These are phyloP conservation scores for Cocos nucifera DNA, from an alignment of 176 grass and related monocot genomes.

Conservation along the genomic window DNA sequence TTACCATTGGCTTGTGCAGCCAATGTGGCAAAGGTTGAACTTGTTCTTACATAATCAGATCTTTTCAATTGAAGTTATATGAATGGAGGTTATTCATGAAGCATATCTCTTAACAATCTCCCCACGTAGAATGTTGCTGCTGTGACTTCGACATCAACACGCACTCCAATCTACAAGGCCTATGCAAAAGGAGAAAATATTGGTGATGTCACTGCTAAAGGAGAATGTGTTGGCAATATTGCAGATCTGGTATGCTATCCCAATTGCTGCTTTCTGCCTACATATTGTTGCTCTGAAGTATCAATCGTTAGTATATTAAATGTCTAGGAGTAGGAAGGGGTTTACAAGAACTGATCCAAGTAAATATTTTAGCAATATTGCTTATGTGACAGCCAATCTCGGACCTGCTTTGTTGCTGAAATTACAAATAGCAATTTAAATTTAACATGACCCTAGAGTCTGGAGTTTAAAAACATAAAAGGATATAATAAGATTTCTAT, in stretches of 20 bases:
- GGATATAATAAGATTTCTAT: too few relatives aligned
- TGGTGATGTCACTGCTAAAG: conserved; percentile 97
- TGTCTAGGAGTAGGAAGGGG: too few relatives aligned
- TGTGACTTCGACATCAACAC: conserved; percentile 96
- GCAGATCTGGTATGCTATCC: conserved; percentile 68
- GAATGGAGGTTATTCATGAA: conserved; percentile 5
- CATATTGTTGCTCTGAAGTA: too few relatives aligned
- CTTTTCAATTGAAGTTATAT: too few relatives aligned
- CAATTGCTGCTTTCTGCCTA: conserved; percentile 7
- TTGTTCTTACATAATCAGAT: background rate
- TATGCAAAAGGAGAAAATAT: conserved; percentile 99
- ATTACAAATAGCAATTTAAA: too few relatives aligned
- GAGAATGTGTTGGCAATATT: conserved; percentile 92
- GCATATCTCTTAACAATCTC: background rate
- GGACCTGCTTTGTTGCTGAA: too few relatives aligned
- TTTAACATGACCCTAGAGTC: too few relatives aligned
- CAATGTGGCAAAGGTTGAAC: conserved; percentile 82
- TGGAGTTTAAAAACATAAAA: too few relatives aligned
- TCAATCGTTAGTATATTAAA: too few relatives aligned
- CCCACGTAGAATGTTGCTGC: conserved; percentile 64
- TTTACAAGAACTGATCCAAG: too few relatives aligned
- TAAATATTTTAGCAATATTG: too few relatives aligned
- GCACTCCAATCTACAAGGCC: conserved; percentile 95
- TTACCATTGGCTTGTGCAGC: conserved; percentile 91
- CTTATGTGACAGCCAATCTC: too few relatives aligned